phyloP scores from a whole-genome alignment of 305 asterid species.

The Salvia sclarea region DNA sequence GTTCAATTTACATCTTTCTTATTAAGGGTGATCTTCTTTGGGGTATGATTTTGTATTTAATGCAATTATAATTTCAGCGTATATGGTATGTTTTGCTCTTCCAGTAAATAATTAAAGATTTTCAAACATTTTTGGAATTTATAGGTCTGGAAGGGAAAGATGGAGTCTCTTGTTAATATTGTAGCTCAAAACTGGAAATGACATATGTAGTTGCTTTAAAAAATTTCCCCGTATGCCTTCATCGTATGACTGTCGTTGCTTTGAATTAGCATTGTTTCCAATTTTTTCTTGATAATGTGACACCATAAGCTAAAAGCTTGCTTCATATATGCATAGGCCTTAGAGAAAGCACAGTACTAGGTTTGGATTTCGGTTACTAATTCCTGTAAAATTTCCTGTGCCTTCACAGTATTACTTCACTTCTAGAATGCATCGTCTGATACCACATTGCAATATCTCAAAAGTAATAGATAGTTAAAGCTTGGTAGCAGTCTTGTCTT shows the following conservation, averaged over 20 bases:
- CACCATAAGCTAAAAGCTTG: not conserved
- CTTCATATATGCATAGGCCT: not conserved
- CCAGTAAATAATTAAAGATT: not conserved
- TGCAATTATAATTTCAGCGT: not conserved
- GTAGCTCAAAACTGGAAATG: conserved; percentile 4
- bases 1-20: not conserved
- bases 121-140: not conserved
- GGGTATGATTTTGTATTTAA: not conserved
- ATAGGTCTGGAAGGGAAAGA: not conserved
- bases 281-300: not conserved
- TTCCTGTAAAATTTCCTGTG: not conserved
- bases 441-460: not conserved
- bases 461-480: not conserved
- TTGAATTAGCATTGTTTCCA: not conserved
- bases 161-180: not conserved
- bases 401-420: not conserved
- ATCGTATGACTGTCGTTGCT: not conserved
- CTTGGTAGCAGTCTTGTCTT: not conserved
- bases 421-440: not conserved
- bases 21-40: not conserved
- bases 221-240: not conserved
- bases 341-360: not conserved
- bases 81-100: not conserved
- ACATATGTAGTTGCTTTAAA: not conserved
- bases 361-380: not conserved